phyloP scores from a whole-genome alignment of 129 eudicot species.

The Escallonia rubra region DNA sequence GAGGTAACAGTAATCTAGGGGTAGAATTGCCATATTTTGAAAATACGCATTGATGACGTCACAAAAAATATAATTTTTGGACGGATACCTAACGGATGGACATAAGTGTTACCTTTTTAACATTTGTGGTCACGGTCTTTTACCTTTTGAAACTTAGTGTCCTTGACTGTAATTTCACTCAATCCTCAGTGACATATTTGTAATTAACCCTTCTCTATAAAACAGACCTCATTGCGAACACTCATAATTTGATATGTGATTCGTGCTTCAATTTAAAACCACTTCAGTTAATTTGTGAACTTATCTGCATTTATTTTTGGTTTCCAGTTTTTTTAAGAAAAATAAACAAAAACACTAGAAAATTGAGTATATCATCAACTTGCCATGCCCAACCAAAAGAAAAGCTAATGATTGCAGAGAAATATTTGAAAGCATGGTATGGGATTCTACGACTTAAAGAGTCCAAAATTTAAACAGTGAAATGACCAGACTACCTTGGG shows the following conservation, averaged over 20 bases:
- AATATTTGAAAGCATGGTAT: constrained; percentile 30
- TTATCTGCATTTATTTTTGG: too few species aligned
- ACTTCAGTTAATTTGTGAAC: background rate
- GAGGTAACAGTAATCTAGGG: too few species aligned
- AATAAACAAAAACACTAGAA: background rate
- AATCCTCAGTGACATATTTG: too few species aligned
- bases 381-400: background rate
- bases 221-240: background rate
- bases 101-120: too few species aligned
- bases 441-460: constrained; percentile 24
- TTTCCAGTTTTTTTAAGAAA: background rate
- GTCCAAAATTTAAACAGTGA: background rate
- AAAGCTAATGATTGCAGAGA: constrained; percentile 15
- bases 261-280: background rate
- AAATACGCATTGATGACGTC: too few species aligned
- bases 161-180: too few species aligned
- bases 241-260: background rate
- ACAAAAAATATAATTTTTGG: too few species aligned
- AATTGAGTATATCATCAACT: too few species aligned
- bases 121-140: too few species aligned
- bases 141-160: too few species aligned
- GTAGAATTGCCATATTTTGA: too few species aligned
- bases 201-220: background rate
- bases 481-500: constrained; percentile 24
- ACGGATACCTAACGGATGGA: too few species aligned